Evolutionary conservation across 2,329 filamentous ascomycete genomes (phyloP).

Genomic region (Aspergillus flavus): DNA sequence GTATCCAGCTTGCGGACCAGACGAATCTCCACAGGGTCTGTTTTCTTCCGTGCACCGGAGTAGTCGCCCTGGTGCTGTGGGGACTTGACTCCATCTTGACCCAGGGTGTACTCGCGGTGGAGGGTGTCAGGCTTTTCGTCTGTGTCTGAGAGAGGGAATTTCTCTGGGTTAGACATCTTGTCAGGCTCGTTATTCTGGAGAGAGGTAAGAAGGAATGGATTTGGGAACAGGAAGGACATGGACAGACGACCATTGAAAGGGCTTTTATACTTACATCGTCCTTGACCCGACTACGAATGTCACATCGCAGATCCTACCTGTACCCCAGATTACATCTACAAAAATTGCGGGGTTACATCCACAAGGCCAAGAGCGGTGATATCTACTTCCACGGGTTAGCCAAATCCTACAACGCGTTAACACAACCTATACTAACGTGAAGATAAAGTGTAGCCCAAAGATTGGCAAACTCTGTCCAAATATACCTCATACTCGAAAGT

Average conservation of each 20-base stretch:
- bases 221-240: neutral
- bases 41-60: constrained; percentile 44
- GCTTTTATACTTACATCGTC: neutral
- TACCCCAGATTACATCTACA: too few relatives aligned
- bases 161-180: neutral
- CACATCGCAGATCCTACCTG: neutral
- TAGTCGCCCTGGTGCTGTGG: constrained; percentile 33
- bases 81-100: constrained; percentile 14
- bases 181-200: too few relatives aligned
- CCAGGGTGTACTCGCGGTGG: constrained; percentile 18
- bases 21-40: constrained; percentile 40
- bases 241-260: neutral
- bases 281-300: too few relatives aligned
- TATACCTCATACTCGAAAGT: neutral
- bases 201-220: too few relatives aligned
- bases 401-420: neutral
- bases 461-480: neutral
- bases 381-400: neutral
- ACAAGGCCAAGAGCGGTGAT: neutral
- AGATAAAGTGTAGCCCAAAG: neutral
- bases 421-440: neutral
- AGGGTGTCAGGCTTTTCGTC: constrained; percentile 13
- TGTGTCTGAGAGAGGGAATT: constrained; percentile 4
- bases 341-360: neutral
- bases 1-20: constrained; percentile 42